Conservation (phyloP, 148 eudicot species). For the Suaeda aralocaspica region DNA sequence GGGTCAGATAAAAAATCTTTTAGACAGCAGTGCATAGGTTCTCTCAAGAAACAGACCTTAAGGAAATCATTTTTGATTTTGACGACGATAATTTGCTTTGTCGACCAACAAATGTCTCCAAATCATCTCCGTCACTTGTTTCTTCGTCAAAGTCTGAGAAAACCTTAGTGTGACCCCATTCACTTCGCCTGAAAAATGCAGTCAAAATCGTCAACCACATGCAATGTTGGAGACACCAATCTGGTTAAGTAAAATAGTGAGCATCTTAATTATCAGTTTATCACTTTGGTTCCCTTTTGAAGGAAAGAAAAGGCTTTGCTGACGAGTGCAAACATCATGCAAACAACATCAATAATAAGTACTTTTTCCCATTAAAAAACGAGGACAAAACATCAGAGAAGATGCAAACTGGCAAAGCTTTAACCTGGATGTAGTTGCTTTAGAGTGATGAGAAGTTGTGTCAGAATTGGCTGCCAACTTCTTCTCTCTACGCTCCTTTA, state of each 20-base stretch:
- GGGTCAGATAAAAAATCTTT: no score
- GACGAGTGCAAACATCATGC: neutral
- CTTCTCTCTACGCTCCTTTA: constrained; percentile 75
- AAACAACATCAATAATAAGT: neutral
- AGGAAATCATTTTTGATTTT: constrained; percentile 51
- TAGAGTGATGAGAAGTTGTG: constrained; percentile 55
- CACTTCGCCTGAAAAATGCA: constrained; percentile 56
- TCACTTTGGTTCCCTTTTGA: no score
- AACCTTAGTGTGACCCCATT: constrained; percentile 88
- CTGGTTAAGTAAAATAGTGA: neutral
- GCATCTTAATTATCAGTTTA: no score
- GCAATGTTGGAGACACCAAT: neutral
- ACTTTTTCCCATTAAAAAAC: neutral
- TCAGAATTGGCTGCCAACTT: constrained; percentile 50
- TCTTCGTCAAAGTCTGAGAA: constrained; percentile 80
- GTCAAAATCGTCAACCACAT: neutral
- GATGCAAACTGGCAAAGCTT: constrained; percentile 9
- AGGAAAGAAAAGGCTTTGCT: no score
- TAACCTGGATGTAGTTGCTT: constrained; percentile 92
- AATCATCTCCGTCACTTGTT: constrained; percentile 52
- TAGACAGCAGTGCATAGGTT: no score
- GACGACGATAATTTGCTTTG: constrained; percentile 45
- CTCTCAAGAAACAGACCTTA: constrained; percentile 40
- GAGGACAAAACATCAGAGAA: neutral
- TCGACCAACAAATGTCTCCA: constrained; percentile 48